Conservation (phyloP, 2,329 filamentous ascomycete species). For the Neoascochyta sp. region DNA sequence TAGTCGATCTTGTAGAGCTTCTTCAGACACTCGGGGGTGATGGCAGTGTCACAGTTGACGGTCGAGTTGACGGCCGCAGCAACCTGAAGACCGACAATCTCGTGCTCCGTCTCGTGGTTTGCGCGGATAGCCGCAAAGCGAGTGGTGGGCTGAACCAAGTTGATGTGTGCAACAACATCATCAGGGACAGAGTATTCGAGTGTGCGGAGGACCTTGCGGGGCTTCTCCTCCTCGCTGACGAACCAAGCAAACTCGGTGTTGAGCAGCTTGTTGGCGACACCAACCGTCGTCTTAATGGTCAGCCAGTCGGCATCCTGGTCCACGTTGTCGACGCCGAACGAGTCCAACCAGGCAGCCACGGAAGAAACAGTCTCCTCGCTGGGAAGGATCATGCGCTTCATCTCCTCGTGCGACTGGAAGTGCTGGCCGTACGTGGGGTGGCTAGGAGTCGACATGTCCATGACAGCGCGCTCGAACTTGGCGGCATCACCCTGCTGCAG, state of each 20-base stretch:
- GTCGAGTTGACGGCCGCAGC: slow-evolving; percentile 13
- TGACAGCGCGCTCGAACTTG: slow-evolving; percentile 39
- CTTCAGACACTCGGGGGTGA: slow-evolving; percentile 50
- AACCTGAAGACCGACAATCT: slow-evolving; percentile 15
- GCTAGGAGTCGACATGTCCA: slow-evolving; percentile 47
- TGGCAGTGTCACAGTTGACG: slow-evolving; percentile 18
- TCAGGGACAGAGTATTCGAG: slow-evolving; percentile 42
- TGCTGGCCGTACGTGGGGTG: slow-evolving; percentile 50
- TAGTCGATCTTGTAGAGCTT: slow-evolving; percentile 51
- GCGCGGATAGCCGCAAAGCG: slow-evolving; percentile 43
- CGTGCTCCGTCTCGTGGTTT: slow-evolving; percentile 15
- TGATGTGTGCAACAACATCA: slow-evolving; percentile 40
- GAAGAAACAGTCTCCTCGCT: slow-evolving; percentile 35
- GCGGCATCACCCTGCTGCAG: slow-evolving; percentile 29
- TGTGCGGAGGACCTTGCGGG: slow-evolving; percentile 43
- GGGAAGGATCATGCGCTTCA: slow-evolving; percentile 45
- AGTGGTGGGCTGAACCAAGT: slow-evolving; percentile 52
- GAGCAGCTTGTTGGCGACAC: slow-evolving; percentile 44
- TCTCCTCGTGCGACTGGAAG: slow-evolving; percentile 41
- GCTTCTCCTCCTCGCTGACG: slow-evolving; percentile 32
- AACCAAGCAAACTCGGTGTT: slow-evolving; percentile 49
- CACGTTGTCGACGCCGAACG: slow-evolving; percentile 37
- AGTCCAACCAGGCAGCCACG: slow-evolving; percentile 46
- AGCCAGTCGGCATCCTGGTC: slow-evolving; percentile 39
- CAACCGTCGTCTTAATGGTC: slow-evolving; percentile 39